Percentiles rank a stretch among this genome's conserved stretches.
Evolutionary conservation across 2,329 filamentous ascomycete species (phyloP).

Genomic region (Akanthomyces uredinophilus): DNA sequence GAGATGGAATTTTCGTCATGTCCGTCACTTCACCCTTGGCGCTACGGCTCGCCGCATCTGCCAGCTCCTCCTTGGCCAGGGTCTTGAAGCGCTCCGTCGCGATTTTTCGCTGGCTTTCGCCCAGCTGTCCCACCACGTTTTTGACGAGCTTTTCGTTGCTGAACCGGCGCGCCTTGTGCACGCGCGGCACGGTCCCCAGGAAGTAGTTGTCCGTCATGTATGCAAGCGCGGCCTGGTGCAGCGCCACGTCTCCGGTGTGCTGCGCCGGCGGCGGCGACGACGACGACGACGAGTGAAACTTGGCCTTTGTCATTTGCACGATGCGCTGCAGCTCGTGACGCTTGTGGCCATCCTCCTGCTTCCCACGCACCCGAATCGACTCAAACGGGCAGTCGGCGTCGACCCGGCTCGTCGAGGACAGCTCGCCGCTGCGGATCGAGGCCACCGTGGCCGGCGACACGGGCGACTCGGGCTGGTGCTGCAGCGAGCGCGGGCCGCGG

Average conservation of each 20-base stretch:
- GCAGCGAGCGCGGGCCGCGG: constrained; percentile 6
- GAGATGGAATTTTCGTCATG: background rate
- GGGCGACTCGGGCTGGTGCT: constrained; percentile 7
- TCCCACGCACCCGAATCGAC: background rate
- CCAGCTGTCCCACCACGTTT: background rate
- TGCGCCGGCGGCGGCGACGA: background rate
- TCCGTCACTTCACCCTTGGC: background rate
- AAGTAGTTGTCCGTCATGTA: constrained; percentile 15
- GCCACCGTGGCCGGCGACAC: background rate
- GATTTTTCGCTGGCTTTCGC: background rate
- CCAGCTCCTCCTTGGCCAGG: constrained; percentile 3
- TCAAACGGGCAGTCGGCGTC: constrained; percentile 11
- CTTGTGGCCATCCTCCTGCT: background rate
- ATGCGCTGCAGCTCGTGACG: constrained; percentile 7
- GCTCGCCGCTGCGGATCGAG: background rate
- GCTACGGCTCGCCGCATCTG: background rate
- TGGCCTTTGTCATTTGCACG: constrained; percentile 6
- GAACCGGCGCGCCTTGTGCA: constrained; percentile 9
- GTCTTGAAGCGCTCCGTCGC: background rate
- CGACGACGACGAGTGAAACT: too few species aligned
- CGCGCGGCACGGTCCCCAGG: constrained; percentile 9
- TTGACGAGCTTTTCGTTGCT: background rate
- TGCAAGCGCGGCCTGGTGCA: constrained; percentile 10
- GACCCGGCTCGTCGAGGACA: constrained; percentile 6
- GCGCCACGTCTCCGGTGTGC: background rate